Conservation (phyloP, 305 asterid species). For the Withania somnifera region DNA sequence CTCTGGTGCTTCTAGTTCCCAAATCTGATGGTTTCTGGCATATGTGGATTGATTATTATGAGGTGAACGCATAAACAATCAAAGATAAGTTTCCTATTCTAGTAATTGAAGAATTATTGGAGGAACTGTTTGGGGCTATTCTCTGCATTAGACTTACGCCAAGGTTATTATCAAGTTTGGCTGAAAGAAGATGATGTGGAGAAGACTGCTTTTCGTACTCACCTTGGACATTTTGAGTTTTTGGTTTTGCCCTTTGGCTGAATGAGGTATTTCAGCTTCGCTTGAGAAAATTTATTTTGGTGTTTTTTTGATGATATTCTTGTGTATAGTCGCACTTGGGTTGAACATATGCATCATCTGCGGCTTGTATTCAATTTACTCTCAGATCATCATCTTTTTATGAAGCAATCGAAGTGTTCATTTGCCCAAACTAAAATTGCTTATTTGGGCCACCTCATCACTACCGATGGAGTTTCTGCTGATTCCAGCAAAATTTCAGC, state of each 20-base stretch:
- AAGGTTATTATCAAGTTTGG: not conserved
- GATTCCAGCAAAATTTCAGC: not conserved
- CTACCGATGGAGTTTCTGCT: not conserved
- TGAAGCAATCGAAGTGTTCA: not conserved
- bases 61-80: not conserved
- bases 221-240: not conserved
- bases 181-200: not conserved
- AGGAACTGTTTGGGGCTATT: not conserved
- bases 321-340: not conserved
- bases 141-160: not conserved
- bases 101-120: not conserved
- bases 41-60: not conserved
- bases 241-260: not conserved
- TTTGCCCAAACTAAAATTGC: not conserved
- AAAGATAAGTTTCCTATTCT: not conserved
- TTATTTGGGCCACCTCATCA: not conserved
- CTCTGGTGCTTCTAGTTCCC: not conserved
- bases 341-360: not conserved
- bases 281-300: not conserved
- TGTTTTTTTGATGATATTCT: not conserved
- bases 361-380: not conserved
- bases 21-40: not conserved
- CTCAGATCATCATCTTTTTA: not conserved
- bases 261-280: not conserved
- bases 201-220: not conserved